Evolutionary conservation across 2,329 filamentous ascomycete species (phyloP), one percentile per base, ranked within the genome.

Genomic region (Chaetothyriales sp.): DNA sequence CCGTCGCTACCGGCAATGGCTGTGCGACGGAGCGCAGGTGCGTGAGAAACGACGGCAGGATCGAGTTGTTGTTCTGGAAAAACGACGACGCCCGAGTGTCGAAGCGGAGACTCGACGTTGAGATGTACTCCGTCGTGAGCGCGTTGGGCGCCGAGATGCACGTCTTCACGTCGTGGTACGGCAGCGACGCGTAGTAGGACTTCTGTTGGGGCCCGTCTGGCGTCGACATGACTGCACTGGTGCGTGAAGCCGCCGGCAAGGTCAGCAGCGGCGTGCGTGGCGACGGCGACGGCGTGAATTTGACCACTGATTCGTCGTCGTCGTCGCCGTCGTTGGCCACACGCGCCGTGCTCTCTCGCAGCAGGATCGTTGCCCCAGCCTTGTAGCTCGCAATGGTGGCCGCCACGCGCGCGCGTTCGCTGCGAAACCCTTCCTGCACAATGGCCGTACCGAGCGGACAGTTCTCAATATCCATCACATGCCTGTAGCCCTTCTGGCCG

Each of bases 31-130:
- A 28, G 56, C 88, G 85, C 65, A 97, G 86, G 72, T 94, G 95
- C 59, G 81, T 77, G 13, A 89, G 94, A 69, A 97, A 94, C 15
- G 74, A 71, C 28, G 86, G 81, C 20, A 98, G 82, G 69, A 98
- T 97, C 51, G 89, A 94, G 74, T 97, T 97, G 77, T 98, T 98
- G 76, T 98, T 98, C 66, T 98, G 92, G 78, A 98, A 98, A 73
- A 98, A 98, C 49, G 87, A 82, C 54, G 89, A 89, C 9, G 92
- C 92, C 2, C 86, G 87, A 71, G 94, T 97, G 66, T 83, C 83
- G 71, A 98, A 95, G 28, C 33, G 33, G 10, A 40, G 33, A 64
- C 82, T 74, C 72, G 85, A 92, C 67, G 81, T 72, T 64, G 84
- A 87, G 56, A 98, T 79, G 69, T 94, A 95, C 68, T 98, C 92